Percentiles rank a stretch among this genome's conserved stretches.
phyloP scores from a whole-genome alignment of 306 rosid species.

The Astragalus membranaceus region DNA sequence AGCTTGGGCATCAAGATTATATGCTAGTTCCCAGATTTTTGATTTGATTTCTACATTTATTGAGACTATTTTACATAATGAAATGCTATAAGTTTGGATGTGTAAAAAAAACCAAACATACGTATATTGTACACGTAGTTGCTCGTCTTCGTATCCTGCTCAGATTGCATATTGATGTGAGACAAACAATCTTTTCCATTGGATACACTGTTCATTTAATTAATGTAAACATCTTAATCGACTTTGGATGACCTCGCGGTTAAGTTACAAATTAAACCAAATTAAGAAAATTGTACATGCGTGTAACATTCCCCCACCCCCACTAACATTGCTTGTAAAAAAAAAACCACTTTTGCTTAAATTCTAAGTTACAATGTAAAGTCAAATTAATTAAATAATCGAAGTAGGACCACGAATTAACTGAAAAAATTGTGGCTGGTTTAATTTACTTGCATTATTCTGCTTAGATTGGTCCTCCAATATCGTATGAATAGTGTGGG shows the following conservation, averaged over 20 bases:
- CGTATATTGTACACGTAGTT: too few species aligned
- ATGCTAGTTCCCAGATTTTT: too few species aligned
- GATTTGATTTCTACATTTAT: too few species aligned
- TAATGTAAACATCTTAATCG: background rate
- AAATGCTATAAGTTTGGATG: too few species aligned
- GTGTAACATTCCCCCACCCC: too few species aligned
- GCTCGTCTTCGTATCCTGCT: too few species aligned
- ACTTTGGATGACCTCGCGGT: background rate
- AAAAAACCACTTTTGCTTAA: background rate
- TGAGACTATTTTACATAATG: too few species aligned
- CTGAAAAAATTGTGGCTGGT: background rate
- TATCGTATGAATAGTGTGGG: background rate
- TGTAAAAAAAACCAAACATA: too few species aligned
- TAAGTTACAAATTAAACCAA: background rate
- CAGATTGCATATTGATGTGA: too few species aligned
- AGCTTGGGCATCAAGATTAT: too few species aligned
- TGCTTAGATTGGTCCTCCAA: conserved; percentile 14
- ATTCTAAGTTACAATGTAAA: background rate
- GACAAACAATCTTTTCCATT: too few species aligned
- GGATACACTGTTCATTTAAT: background rate
- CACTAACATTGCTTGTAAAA: too few species aligned
- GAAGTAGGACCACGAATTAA: conserved; percentile 7
- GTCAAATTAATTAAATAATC: background rate
- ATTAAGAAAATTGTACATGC: background rate
- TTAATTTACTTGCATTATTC: conserved; percentile 4